Percentiles rank a stretch among this genome's conserved stretches.
phyloP scores from a whole-genome alignment of 768 basidiomycete genomes.

The Gelatoporia subvermispora region DNA sequence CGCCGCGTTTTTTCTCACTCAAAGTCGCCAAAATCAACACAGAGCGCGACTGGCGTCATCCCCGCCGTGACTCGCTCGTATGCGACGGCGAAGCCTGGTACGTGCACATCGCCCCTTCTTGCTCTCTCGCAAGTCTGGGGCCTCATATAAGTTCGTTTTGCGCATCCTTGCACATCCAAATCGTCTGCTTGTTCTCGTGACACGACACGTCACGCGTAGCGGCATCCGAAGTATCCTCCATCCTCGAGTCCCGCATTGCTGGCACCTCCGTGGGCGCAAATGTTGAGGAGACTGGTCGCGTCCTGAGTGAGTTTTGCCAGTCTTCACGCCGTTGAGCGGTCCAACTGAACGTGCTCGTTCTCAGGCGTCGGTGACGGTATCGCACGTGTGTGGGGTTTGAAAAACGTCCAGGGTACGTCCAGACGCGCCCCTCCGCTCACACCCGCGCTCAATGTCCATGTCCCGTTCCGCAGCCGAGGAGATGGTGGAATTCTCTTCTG shows the following conservation, averaged over 20 bases:
- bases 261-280: slow-evolving; percentile 88
- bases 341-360: slow-evolving; percentile 18
- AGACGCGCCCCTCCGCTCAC: slow-evolving; percentile 7
- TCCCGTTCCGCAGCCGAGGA: slow-evolving; percentile 70
- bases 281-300: slow-evolving; percentile 98
- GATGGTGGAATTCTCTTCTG: slow-evolving; percentile 99
- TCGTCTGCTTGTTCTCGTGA: slow-evolving; percentile 19
- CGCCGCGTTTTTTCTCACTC: slow-evolving; percentile 2
- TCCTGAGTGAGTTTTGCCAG: slow-evolving; percentile 69
- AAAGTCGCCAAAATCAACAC: slow-evolving; percentile 5
- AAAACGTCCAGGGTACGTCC: slow-evolving; percentile 88
- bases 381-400: slow-evolving; percentile 98
- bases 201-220: slow-evolving; percentile 50
- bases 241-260: slow-evolving; percentile 97
- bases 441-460: slow-evolving; percentile 14
- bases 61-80: slow-evolving; percentile 73
- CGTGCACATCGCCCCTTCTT: slow-evolving; percentile 25
- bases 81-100: slow-evolving; percentile 97
- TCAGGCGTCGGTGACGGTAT: slow-evolving; percentile 99
- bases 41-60: slow-evolving; percentile 40
- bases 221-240: slow-evolving; percentile 98
- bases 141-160: slow-evolving; percentile 5
- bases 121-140: slow-evolving; percentile 1
- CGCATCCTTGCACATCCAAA: slow-evolving; percentile 1
- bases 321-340: not conserved